Conservation (phyloP, 2,329 filamentous ascomycete genomes). For the Onygenales sp. region DNA sequence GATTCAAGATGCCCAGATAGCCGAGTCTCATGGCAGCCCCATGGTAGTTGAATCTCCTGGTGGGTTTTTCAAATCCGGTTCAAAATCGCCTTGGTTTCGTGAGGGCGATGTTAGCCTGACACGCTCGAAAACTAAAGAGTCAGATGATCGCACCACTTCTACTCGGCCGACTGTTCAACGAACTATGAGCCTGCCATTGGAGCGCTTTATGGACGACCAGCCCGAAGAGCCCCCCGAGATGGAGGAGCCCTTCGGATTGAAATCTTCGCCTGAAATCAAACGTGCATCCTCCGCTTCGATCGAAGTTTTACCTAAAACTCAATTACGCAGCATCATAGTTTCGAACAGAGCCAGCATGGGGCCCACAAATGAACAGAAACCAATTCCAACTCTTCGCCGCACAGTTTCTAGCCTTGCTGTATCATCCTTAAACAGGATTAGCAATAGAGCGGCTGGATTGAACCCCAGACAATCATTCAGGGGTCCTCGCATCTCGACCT, state of each 20-base stretch:
- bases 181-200: conserved; percentile 2
- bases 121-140: conserved; percentile 6
- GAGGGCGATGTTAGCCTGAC: conserved; percentile 10
- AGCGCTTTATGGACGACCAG: conserved; percentile 22
- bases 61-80: conserved; percentile 17
- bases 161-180: conserved; percentile 16
- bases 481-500: background rate
- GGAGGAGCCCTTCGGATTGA: conserved; percentile 10
- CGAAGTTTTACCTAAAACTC: conserved; percentile 15
- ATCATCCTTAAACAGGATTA: conserved; percentile 2
- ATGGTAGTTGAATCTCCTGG: conserved; percentile 16
- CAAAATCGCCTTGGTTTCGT: conserved; percentile 17
- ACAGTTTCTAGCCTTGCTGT: conserved; percentile 4
- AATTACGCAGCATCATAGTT: conserved; percentile 7
- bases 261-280: conserved; percentile 5
- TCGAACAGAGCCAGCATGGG: conserved; percentile 1
- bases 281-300: conserved; percentile 18
- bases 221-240: conserved; percentile 19
- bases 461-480: background rate
- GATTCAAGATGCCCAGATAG: conserved; percentile 16
- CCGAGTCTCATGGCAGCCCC: conserved; percentile 16
- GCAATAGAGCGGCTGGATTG: background rate
- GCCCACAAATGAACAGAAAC: background rate
- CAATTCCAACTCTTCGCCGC: conserved; percentile 5
- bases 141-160: conserved; percentile 16